Evolutionary conservation across 208 protist species (phyloP), one percentile per base, ranked within the genome.

Genomic region (Kentomonas sorsogonicus): DNA sequence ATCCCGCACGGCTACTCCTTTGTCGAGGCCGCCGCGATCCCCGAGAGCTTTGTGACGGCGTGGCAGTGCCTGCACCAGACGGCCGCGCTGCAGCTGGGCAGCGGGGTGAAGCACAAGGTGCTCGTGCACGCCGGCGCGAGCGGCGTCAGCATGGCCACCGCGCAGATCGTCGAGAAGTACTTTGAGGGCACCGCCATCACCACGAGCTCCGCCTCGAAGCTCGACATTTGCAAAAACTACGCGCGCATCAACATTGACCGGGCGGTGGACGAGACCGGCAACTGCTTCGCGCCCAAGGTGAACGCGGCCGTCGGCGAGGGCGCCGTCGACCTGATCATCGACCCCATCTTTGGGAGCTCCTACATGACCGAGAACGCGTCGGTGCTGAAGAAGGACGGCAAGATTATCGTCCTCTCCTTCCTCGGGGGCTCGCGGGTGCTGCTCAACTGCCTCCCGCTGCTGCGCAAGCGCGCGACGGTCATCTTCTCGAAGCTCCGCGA

Each of bases 31-130:
- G 85, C 90, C 6, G 80, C 83, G 7, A 91, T 98, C 30, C 93
- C 95, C 7, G 90, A 97, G 66, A 81, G 82, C 26, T 98, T 92
- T 46, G 53, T 97, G 20, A 98, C 93, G 33, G 89, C 91, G 34
- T 98, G 80, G 76, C 95, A 97, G 65, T 60, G 72, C 4, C 77
- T 97, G 31, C 77, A 85, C 57, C 64, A 72, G 29, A 75, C 91
- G 47, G 88, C 75, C 9, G 48, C 83, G 22, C 58, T 87, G 16
- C 51, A 77, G 68, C 60, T 74, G 25, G 81, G 74, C 13, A n/a
- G n/a, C n/a, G n/a, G n/a, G n/a, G n/a, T n/a, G n/a, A n/a, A n/a
- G n/a, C 60, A 97, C 23, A 69, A 64, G 27, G 86, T 97, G 26
- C 72, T 96, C 11, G 79, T 97, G 33, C 89, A 96, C 61, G 87